Conservation (phyloP, 257 asterid genomes). For the Leonotis leonurus region DNA sequence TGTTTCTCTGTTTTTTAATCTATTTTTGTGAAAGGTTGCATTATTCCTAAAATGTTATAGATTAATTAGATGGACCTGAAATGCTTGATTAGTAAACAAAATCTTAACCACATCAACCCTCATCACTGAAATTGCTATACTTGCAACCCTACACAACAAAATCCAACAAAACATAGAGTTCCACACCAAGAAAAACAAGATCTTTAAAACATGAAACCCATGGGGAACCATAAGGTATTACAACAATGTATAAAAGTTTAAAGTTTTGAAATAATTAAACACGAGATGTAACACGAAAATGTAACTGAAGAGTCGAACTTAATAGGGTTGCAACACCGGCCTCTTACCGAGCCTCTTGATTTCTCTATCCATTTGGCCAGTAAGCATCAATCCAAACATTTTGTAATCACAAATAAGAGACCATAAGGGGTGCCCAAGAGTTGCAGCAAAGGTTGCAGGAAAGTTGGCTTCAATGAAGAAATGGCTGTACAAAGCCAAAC, state of each 20-base stretch:
- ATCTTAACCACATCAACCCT: not conserved
- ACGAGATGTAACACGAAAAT: not conserved
- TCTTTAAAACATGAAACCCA: not conserved
- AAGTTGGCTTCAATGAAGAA: constrained; percentile 87
- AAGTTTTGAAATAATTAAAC: no score
- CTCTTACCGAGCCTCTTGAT: constrained; percentile 97
- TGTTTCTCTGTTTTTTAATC: not conserved
- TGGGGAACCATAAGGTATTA: constrained; percentile 16
- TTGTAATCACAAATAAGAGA: constrained; percentile 83
- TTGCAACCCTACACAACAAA: not conserved
- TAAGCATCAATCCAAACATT: constrained; percentile 96
- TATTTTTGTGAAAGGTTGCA: not conserved
- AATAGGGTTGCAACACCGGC: constrained; percentile 52
- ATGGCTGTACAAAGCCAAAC: constrained; percentile 93
- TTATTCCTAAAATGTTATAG: no score
- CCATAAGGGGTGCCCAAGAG: constrained; percentile 96
- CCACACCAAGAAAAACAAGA: not conserved
- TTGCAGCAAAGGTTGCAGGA: no score
- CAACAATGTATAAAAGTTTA: constrained; percentile 2
- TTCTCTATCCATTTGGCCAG: constrained; percentile 90
- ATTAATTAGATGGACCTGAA: no score
- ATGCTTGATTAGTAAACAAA: no score
- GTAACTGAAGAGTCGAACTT: not conserved
- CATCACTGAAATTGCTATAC: not conserved
- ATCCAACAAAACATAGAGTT: not conserved